Percentiles rank a stretch among this genome's conserved stretches.
These are phyloP conservation scores for Fusarium sp. DNA, from an alignment of 2,329 filamentous ascomycete genomes.

Conservation along the genomic window DNA sequence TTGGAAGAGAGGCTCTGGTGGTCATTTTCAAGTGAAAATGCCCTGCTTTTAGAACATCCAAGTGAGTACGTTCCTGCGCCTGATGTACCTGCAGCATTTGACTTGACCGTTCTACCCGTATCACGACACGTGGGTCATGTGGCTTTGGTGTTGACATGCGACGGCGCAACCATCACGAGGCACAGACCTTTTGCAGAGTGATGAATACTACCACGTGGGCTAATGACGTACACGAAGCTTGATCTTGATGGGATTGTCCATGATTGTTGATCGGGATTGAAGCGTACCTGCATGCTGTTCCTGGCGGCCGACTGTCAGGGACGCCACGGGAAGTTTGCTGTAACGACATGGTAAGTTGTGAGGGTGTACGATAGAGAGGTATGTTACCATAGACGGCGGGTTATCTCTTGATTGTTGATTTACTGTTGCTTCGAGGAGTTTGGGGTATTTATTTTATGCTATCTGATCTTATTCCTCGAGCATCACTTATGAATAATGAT, in stretches of 20 bases:
- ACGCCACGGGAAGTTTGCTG: slow-evolving; percentile 27
- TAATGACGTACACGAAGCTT: slow-evolving; percentile 22
- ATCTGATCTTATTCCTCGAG: neutral
- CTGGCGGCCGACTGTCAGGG: slow-evolving; percentile 23
- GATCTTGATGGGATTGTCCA: slow-evolving; percentile 15
- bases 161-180: slow-evolving; percentile 34
- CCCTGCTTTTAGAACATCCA: slow-evolving; percentile 31
- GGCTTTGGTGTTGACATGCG: slow-evolving; percentile 40
- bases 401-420: neutral
- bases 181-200: neutral
- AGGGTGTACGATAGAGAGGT: neutral
- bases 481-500: neutral
- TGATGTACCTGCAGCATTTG: slow-evolving; percentile 36
- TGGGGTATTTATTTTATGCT: neutral
- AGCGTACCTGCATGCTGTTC: slow-evolving; percentile 35
- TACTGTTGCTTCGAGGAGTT: neutral
- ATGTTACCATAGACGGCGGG: neutral
- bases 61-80: slow-evolving; percentile 38
- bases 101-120: slow-evolving; percentile 34
- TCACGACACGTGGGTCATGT: slow-evolving; percentile 43
- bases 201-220: slow-evolving; percentile 31
- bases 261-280: slow-evolving; percentile 10
- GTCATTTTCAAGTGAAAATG: slow-evolving; percentile 38
- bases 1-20: slow-evolving; percentile 14
- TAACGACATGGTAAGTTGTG: slow-evolving; percentile 1